Evolutionary conservation across 805 yeast genomes (phyloP).

Genomic region (Starmerella powellii): DNA sequence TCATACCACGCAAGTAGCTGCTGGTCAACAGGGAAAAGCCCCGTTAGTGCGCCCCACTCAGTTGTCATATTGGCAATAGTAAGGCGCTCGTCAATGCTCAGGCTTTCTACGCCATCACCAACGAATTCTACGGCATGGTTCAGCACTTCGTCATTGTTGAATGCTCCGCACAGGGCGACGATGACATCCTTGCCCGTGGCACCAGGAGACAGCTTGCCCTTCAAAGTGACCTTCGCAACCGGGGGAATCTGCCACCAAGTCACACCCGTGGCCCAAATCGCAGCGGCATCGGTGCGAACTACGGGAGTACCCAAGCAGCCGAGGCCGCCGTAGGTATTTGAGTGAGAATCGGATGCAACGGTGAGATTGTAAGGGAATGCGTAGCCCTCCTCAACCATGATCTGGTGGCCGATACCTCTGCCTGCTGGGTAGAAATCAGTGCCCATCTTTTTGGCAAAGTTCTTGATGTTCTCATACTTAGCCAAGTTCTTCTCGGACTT

Average conservation of each 20-base stretch:
- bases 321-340: conserved; percentile 95
- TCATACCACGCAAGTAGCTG: conserved; percentile 69
- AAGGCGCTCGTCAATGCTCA: conserved; percentile 31
- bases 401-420: conserved; percentile 97
- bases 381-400: conserved; percentile 97
- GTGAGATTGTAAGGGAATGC: conserved; percentile 89
- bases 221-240: conserved; percentile 82
- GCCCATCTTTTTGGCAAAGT: conserved; percentile 80
- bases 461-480: conserved; percentile 78
- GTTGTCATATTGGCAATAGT: conserved; percentile 89
- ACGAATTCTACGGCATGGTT: conserved; percentile 39
- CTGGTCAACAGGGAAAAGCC: conserved; percentile 90
- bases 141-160: conserved; percentile 86
- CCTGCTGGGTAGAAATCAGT: conserved; percentile 98
- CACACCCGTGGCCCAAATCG: conserved; percentile 99
- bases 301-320: conserved; percentile 95
- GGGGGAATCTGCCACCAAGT: conserved; percentile 99
- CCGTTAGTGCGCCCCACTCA: conserved; percentile 97
- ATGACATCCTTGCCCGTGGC: conserved; percentile 95
- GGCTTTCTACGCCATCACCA: conserved; percentile 24
- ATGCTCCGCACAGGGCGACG: conserved; percentile 84
- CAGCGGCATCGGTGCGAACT: conserved; percentile 97
- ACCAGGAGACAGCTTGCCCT: conserved; percentile 70
- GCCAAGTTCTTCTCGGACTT: conserved; percentile 75
- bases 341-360: conserved; percentile 96